These are phyloP conservation scores for Dendrostoma leiphaemia DNA, from an alignment of 2,329 filamentous ascomycete species.

Conservation along the genomic window DNA sequence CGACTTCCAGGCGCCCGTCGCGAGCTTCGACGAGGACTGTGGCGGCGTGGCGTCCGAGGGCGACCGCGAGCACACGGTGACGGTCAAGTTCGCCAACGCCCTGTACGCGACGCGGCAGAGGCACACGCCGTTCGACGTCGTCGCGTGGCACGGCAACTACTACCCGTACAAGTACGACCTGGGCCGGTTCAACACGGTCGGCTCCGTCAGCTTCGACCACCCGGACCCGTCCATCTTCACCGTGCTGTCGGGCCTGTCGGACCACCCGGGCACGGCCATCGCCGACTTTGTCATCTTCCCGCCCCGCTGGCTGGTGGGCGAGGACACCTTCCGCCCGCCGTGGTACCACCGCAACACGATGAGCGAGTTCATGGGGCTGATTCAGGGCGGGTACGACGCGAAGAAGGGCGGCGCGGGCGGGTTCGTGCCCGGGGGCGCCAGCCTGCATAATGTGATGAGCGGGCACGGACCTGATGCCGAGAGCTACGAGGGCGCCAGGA, in stretches of 20 bases:
- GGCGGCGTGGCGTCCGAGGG: slow-evolving; percentile 38
- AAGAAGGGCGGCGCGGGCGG: slow-evolving; percentile 52
- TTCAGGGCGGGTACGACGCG: slow-evolving; percentile 60
- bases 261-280: slow-evolving; percentile 59
- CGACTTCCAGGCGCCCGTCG: slow-evolving; percentile 73
- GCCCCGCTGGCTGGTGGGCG: slow-evolving; percentile 67
- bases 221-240: slow-evolving; percentile 78
- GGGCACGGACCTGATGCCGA: slow-evolving; percentile 62
- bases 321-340: slow-evolving; percentile 69
- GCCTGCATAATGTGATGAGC: slow-evolving; percentile 69
- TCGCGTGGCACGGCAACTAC: slow-evolving; percentile 79
- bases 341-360: slow-evolving; percentile 72
- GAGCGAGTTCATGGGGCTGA: slow-evolving; percentile 63
- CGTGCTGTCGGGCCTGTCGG: slow-evolving; percentile 63
- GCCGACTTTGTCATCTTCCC: slow-evolving; percentile 74
- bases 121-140: slow-evolving; percentile 76
- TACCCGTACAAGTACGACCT: slow-evolving; percentile 82
- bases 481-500: slow-evolving; percentile 55
- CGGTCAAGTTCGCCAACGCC: slow-evolving; percentile 64
- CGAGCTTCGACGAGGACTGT: slow-evolving; percentile 62
- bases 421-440: slow-evolving; percentile 59
- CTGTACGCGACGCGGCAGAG: slow-evolving; percentile 64
- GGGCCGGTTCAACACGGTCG: slow-evolving; percentile 72
- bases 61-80: slow-evolving; percentile 44
- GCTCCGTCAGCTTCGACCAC: slow-evolving; percentile 72